Percentiles rank a stretch among this genome's conserved stretches.
phyloP scores from a whole-genome alignment of 305 asterid genomes.

The Vinca major region DNA sequence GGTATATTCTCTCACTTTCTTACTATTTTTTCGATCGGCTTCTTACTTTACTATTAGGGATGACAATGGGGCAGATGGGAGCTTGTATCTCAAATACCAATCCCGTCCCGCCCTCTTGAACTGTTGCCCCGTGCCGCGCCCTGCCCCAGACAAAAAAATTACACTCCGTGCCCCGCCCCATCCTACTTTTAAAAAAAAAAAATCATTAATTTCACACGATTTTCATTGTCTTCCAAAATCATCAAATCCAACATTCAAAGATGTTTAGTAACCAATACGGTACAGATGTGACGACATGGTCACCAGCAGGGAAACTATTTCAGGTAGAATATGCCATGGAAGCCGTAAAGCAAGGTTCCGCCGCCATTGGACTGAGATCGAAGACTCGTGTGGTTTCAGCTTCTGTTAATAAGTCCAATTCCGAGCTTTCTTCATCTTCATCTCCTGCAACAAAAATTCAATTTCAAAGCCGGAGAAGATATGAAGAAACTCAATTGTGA shows the following conservation, averaged over 20 bases:
- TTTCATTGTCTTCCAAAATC: too few species aligned
- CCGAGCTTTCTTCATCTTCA: slow-evolving; percentile 96
- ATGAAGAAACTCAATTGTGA: too few species aligned
- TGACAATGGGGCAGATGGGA: too few species aligned
- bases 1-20: neutral
- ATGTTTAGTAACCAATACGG: slow-evolving; percentile 97
- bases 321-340: slow-evolving; percentile 99
- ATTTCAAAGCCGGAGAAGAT: too few species aligned
- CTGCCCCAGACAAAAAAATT: too few species aligned
- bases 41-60: too few species aligned
- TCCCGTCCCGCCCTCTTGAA: too few species aligned
- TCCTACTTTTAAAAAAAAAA: neutral
- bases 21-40: neutral
- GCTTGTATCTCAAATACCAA: too few species aligned
- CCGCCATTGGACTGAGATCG: slow-evolving; percentile 94
- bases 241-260: slow-evolving; percentile 10
- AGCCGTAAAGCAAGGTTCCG: slow-evolving; percentile 98
- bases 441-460: too few species aligned
- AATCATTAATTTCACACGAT: too few species aligned
- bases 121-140: too few species aligned
- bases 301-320: slow-evolving; percentile 91
- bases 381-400: slow-evolving; percentile 89
- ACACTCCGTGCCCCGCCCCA: neutral
- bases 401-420: slow-evolving; percentile 73
- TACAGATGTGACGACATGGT: slow-evolving; percentile 96